Evolutionary conservation across 148 eudicot genomes (phyloP).

Genomic region (Drosera capensis): DNA sequence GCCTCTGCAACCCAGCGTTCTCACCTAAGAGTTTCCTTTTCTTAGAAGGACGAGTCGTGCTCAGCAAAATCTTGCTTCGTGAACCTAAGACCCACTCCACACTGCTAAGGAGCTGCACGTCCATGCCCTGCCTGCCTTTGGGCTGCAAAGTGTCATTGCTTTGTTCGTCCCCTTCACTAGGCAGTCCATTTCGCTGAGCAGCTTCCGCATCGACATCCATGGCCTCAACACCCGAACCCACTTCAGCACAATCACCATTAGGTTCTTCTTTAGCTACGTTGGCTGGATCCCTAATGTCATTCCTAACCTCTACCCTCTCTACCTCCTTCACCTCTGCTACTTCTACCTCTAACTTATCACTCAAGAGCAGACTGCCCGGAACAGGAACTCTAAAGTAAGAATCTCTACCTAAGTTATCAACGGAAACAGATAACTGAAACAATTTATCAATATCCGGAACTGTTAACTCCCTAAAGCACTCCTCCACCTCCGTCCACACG

Average conservation of each 20-base stretch:
- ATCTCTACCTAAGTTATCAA: constrained; percentile 16
- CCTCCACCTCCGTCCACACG: constrained; percentile 64
- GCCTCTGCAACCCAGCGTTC: constrained; percentile 71
- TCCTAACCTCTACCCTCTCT: no score
- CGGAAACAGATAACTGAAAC: constrained; percentile 14
- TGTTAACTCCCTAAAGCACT: constrained; percentile 56
- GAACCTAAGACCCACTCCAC: constrained; percentile 96
- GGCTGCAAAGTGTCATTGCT: constrained; percentile 11
- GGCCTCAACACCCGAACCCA: constrained; percentile 1
- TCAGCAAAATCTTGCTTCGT: constrained; percentile 58
- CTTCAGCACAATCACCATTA: constrained; percentile 5
- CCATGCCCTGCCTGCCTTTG: constrained; percentile 10
- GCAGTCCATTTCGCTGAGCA: constrained; percentile 12
- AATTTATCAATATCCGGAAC: constrained; percentile 58
- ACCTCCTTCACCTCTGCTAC: no score
- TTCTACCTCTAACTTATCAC: constrained; percentile 6
- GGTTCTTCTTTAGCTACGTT: background rate
- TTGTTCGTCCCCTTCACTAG: constrained; percentile 28
- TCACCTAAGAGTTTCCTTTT: constrained; percentile 78
- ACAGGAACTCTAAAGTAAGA: constrained; percentile 35
- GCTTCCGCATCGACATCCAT: constrained; percentile 8
- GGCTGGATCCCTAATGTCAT: constrained; percentile 8
- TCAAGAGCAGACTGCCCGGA: constrained; percentile 16
- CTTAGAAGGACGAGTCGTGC: constrained; percentile 72
- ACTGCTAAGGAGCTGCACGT: constrained; percentile 29